A percentile compares a stretch with the other conserved stretches of the same genome.
phyloP scores from a whole-genome alignment of 441 rosid genomes.

The Erodium texanum region DNA sequence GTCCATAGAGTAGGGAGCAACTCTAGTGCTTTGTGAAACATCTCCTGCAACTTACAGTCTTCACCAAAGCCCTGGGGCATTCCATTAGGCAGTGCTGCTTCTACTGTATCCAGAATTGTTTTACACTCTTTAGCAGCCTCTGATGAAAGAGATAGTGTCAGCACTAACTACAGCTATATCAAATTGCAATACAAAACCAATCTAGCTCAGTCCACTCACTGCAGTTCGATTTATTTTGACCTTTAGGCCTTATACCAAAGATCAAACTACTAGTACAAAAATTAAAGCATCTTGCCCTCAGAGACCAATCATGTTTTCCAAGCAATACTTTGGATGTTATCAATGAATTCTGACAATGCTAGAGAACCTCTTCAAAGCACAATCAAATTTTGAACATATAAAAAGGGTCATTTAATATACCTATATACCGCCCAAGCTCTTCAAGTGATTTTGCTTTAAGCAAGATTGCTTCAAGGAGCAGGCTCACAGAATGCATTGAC shows the following conservation, averaged over 20 bases:
- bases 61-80: slow-evolving; percentile 45
- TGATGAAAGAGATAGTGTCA: slow-evolving; percentile 30
- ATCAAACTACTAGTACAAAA: neutral
- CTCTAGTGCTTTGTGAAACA: slow-evolving; percentile 69
- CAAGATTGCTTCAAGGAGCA: slow-evolving; percentile 75
- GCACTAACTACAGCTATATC: slow-evolving; percentile 12
- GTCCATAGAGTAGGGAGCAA: slow-evolving; percentile 70
- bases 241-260: neutral
- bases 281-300: neutral
- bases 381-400: neutral
- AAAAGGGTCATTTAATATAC: slow-evolving; percentile 24
- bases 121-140: slow-evolving; percentile 91
- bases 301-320: neutral
- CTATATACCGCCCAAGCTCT: slow-evolving; percentile 51
- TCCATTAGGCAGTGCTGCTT: slow-evolving; percentile 65
- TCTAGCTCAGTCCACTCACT: neutral
- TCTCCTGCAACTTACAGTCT: slow-evolving; percentile 64
- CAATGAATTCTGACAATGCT: neutral
- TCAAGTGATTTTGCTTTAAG: slow-evolving; percentile 78
- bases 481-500: slow-evolving; percentile 86
- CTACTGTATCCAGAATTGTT: slow-evolving; percentile 57
- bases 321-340: neutral
- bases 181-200: neutral
- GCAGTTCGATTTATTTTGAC: slow-evolving; percentile 2
- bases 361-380: neutral